Evolutionary conservation across 331 rosid species (phyloP).

Genomic region (Pyracantha coccinea): DNA sequence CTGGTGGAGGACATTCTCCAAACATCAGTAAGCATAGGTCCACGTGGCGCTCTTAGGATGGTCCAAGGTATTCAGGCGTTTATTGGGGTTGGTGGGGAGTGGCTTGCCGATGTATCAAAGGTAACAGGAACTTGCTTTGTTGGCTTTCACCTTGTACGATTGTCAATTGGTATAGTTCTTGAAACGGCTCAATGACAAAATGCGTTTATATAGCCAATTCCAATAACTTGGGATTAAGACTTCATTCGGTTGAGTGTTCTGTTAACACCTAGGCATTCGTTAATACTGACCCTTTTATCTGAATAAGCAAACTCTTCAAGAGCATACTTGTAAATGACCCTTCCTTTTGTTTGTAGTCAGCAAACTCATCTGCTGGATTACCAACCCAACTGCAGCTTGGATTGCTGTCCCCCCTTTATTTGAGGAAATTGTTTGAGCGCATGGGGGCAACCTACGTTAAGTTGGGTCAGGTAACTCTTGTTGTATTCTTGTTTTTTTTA

Average conservation of each 20-base stretch:
- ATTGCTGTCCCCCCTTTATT: slow-evolving; percentile 63
- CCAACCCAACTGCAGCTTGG: slow-evolving; percentile 73
- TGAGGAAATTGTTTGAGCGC: slow-evolving; percentile 86
- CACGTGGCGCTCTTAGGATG: slow-evolving; percentile 77
- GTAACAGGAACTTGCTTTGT: slow-evolving; percentile 11
- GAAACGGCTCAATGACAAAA: not conserved
- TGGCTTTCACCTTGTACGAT: not conserved
- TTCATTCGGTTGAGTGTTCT: not conserved
- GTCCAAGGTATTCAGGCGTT: slow-evolving; percentile 97
- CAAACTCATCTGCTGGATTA: slow-evolving; percentile 62
- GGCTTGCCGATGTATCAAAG: slow-evolving; percentile 72
- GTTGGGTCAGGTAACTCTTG: slow-evolving; percentile 75
- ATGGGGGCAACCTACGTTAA: slow-evolving; percentile 96
- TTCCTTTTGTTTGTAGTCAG: slow-evolving; percentile 38
- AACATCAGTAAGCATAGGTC: slow-evolving; percentile 82
- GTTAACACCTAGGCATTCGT: not conserved
- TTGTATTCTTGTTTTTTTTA: slow-evolving; percentile 4
- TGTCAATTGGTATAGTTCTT: not conserved
- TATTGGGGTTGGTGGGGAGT: slow-evolving; percentile 87
- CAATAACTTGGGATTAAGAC: not conserved
- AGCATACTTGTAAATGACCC: slow-evolving; percentile 8
- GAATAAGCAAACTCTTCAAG: not conserved
- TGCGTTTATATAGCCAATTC: not conserved
- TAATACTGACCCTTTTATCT: not conserved
- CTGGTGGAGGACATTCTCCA: slow-evolving; percentile 85